Conservation (phyloP, 257 asterid species). For the Nicotiana otophora region DNA sequence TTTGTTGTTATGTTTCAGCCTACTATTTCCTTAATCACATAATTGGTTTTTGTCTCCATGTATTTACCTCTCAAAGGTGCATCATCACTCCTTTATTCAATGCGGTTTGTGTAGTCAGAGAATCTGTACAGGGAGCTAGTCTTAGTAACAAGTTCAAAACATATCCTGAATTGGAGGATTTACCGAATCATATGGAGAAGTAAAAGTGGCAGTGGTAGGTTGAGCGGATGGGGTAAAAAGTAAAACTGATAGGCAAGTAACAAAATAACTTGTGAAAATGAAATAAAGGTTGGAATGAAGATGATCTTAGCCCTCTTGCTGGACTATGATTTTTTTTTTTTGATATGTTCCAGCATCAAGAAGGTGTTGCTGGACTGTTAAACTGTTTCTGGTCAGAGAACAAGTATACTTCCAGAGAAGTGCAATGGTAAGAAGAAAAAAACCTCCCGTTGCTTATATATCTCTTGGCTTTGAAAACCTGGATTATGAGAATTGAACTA, state of each 20-base stretch:
- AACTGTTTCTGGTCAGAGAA: conserved; percentile 1
- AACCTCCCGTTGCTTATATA: background rate
- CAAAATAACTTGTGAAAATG: background rate
- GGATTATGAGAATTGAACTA: background rate
- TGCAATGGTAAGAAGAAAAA: background rate
- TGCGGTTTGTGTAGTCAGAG: background rate
- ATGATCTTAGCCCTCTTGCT: background rate
- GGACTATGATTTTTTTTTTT: background rate
- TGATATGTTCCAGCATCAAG: too few relatives aligned
- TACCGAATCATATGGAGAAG: background rate
- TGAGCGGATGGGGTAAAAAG: background rate
- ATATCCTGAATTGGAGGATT: background rate
- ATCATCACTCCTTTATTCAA: background rate
- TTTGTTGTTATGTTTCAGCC: background rate
- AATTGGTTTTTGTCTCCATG: background rate
- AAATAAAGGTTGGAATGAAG: background rate
- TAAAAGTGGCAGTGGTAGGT: background rate
- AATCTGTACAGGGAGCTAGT: background rate
- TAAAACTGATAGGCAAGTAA: background rate
- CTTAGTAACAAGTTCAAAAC: background rate
- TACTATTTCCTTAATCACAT: background rate
- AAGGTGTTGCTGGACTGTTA: background rate
- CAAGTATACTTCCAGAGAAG: background rate
- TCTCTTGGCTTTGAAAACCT: background rate
- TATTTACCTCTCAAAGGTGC: background rate